A percentile compares a stretch with the other conserved stretches of the same genome.
phyloP scores from a whole-genome alignment of 2,329 filamentous ascomycete species.

The Alternaria viburni region DNA sequence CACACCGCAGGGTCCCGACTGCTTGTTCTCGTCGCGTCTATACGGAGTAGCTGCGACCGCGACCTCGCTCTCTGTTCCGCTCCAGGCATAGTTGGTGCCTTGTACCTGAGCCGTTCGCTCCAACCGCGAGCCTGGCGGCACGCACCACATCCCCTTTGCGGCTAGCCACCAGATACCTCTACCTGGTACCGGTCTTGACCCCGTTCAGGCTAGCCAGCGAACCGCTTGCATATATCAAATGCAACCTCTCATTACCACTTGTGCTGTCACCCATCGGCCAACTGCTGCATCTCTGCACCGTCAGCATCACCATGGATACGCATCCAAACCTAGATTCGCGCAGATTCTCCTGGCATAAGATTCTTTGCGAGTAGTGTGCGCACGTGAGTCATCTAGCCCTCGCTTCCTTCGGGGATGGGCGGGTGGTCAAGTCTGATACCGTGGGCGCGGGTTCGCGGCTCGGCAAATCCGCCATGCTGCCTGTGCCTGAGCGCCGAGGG shows the following conservation, averaged over 20 bases:
- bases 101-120: conserved; percentile 9
- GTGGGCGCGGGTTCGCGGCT: conserved; percentile 26
- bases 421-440: conserved; percentile 19
- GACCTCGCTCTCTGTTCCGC: not conserved
- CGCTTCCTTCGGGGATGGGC: conserved; percentile 17
- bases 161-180: not conserved
- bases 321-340: not conserved
- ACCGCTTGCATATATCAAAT: conserved; percentile 4
- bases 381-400: conserved; percentile 6
- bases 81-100: not conserved
- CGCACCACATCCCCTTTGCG: conserved; percentile 9
- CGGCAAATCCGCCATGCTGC: conserved; percentile 22
- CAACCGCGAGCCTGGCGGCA: conserved; percentile 7
- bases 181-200: conserved; percentile 11
- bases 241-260: not conserved
- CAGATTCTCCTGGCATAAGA: not conserved
- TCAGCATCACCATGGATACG: not conserved
- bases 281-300: not conserved
- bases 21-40: conserved; percentile 2
- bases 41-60: not conserved
- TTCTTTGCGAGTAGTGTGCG: not conserved
- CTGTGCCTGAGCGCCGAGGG: conserved; percentile 13
- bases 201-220: conserved; percentile 12
- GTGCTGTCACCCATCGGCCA: not conserved
- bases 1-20: conserved; percentile 4